A percentile compares a stretch with the other conserved stretches of the same genome.
Evolutionary conservation across 306 rosid genomes (phyloP).

Genomic region (Cajanus cajan): DNA sequence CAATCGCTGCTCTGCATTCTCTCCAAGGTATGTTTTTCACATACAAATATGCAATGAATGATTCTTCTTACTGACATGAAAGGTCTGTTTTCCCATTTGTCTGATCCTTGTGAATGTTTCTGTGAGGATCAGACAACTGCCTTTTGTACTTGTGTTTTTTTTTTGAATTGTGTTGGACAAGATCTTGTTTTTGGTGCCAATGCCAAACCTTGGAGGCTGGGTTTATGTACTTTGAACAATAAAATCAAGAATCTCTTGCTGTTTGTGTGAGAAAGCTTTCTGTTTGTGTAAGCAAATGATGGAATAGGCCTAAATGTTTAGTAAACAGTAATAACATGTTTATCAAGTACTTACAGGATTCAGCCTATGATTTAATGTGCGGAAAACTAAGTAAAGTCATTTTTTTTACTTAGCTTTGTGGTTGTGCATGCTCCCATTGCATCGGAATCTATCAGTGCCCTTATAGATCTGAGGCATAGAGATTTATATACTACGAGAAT

Average conservation of each 20-base stretch:
- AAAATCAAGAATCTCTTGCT: neutral
- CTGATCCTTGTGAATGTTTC: conserved; percentile 6
- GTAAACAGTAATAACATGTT: neutral
- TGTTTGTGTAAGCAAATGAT: neutral
- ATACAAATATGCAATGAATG: neutral
- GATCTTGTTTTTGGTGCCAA: conserved; percentile 19
- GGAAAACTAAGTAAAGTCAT: neutral
- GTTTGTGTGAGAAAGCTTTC: neutral
- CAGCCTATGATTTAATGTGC: neutral
- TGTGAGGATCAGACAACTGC: neutral
- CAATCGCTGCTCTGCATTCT: conserved; percentile 89
- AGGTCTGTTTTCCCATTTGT: neutral
- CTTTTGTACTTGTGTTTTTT: neutral
- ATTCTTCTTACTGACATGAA: neutral
- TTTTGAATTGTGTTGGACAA: neutral
- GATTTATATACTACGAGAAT: neutral
- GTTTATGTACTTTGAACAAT: neutral
- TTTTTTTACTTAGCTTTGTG: conserved; percentile 3
- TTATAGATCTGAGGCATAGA: neutral
- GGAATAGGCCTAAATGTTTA: neutral
- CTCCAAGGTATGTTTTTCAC: conserved; percentile 54
- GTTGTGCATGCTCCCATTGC: conserved; percentile 14
- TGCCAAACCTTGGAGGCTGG: conserved; percentile 3
- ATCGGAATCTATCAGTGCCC: neutral
- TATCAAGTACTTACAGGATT: neutral